Evolutionary conservation across 495 filamentous ascomycete species (phyloP).

Genomic region (Amniculicola lignicola): DNA sequence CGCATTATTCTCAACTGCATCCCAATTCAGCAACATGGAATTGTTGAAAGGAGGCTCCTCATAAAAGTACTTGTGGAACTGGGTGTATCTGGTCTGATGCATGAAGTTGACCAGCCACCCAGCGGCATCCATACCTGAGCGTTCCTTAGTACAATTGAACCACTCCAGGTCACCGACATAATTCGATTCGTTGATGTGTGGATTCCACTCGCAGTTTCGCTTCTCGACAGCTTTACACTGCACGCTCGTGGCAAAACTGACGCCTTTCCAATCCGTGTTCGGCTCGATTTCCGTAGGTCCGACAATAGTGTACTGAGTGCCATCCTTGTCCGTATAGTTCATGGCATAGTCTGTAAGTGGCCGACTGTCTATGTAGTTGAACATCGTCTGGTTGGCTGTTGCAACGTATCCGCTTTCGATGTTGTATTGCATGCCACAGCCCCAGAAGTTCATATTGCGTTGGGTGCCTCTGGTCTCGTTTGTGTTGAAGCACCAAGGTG

Average conservation of each 20-base stretch:
- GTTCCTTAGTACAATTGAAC: conserved; percentile 15
- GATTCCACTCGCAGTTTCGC: background rate
- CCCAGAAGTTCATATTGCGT: conserved; percentile 17
- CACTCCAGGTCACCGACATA: no score
- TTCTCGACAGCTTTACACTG: conserved; percentile 2
- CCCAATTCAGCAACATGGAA: background rate
- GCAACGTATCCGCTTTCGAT: no score
- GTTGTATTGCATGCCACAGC: conserved; percentile 1
- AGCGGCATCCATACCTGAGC: conserved; percentile 2
- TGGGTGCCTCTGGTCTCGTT: background rate
- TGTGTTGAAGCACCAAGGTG: conserved; percentile 6
- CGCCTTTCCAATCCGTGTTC: conserved; percentile 2
- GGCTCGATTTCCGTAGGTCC: background rate
- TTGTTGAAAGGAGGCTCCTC: background rate
- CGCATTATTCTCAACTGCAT: background rate
- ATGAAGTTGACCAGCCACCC: background rate
- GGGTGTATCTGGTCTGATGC: background rate
- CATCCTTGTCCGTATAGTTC: no score
- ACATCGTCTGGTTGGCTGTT: no score
- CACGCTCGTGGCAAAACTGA: conserved; percentile 8
- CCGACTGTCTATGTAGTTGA: no score
- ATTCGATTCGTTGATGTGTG: no score
- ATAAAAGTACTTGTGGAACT: conserved; percentile 3
- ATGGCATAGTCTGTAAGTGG: no score
- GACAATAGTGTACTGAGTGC: background rate